Conservation (phyloP, 208 protist genomes). For the Trypanosoma grayi region DNA sequence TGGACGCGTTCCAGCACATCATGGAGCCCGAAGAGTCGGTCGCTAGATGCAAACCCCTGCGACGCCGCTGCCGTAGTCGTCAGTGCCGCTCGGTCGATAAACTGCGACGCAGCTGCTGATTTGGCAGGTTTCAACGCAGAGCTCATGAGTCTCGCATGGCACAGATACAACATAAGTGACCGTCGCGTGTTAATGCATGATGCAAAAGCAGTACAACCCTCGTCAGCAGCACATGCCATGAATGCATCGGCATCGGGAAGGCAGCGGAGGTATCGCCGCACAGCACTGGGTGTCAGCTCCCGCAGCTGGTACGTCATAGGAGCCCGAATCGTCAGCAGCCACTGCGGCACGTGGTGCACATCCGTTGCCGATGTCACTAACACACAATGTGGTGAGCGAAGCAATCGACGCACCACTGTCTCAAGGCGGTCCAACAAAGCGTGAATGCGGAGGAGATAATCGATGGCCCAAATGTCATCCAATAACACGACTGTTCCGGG, state of each 20-base stretch:
- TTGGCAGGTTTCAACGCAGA: not conserved
- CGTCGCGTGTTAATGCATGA: constrained; percentile 19
- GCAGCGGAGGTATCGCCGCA: constrained; percentile 21
- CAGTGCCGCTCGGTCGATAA: not conserved
- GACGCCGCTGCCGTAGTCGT: not conserved
- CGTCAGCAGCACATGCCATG: constrained; percentile 2
- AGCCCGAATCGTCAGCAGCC: constrained; percentile 24
- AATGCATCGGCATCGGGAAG: constrained; percentile 12
- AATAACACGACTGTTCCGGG: constrained; percentile 49
- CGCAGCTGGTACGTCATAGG: constrained; percentile 34
- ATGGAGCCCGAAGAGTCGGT: constrained; percentile 55
- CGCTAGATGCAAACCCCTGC: not conserved
- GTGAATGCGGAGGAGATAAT: constrained; percentile 38
- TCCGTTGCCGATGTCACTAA: constrained; percentile 46
- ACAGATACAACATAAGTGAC: constrained; percentile 21
- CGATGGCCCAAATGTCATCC: constrained; percentile 58
- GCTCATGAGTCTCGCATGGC: constrained; percentile 6
- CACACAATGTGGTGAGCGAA: constrained; percentile 37
- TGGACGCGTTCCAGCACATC: constrained; percentile 32
- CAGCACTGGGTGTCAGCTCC: constrained; percentile 29
- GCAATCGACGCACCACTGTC: constrained; percentile 22
- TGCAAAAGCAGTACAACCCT: not conserved
- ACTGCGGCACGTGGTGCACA: constrained; percentile 31
- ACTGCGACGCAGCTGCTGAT: not conserved
- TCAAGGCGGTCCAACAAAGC: constrained; percentile 26